Percentiles rank a stretch among this genome's conserved stretches.
These are phyloP conservation scores for Psilocybe azurescens DNA, from an alignment of 768 basidiomycete species.

Conservation along the genomic window DNA sequence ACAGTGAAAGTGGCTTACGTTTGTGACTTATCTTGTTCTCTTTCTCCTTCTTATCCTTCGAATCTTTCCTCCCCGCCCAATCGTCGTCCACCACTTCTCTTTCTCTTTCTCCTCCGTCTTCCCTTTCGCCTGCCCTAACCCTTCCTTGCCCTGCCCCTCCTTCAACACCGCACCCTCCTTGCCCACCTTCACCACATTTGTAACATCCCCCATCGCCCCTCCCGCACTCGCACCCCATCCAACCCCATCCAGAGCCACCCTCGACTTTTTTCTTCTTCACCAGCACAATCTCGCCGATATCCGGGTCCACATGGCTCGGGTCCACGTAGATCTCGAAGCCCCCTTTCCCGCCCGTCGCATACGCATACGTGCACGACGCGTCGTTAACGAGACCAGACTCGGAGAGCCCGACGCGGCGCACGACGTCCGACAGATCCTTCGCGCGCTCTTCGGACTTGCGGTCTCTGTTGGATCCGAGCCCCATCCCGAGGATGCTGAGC, in stretches of 20 bases:
- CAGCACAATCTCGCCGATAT: constrained; percentile 71
- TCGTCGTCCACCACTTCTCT: constrained; percentile 85
- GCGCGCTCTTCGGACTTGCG: constrained; percentile 36
- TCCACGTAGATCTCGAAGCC: constrained; percentile 80
- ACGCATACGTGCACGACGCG: neutral
- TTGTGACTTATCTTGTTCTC: constrained; percentile 40
- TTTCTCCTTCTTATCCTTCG: constrained; percentile 50
- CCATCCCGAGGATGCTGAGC: constrained; percentile 45
- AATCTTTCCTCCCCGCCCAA: constrained; percentile 64
- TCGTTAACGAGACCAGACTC: neutral
- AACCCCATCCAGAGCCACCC: constrained; percentile 63
- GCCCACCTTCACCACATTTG: constrained; percentile 49
- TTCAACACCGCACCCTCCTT: constrained; percentile 21
- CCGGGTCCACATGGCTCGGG: constrained; percentile 56
- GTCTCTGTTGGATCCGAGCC: constrained; percentile 10
- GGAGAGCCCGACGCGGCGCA: constrained; percentile 50
- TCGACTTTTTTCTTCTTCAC: constrained; percentile 69
- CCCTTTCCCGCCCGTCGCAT: constrained; percentile 27
- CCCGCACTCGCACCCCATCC: constrained; percentile 43
- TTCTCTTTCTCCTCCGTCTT: constrained; percentile 38
- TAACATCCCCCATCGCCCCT: constrained; percentile 46
- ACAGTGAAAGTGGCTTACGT: constrained; percentile 37
- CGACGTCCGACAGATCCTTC: constrained; percentile 66
- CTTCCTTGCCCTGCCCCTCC: constrained; percentile 22
- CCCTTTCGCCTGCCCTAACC: constrained; percentile 37